Evolutionary conservation across 1,284 basidiomycete genomes (phyloP), one percentile per base, ranked within the genome.

Genomic region (Papiliotrema laurentii): DNA sequence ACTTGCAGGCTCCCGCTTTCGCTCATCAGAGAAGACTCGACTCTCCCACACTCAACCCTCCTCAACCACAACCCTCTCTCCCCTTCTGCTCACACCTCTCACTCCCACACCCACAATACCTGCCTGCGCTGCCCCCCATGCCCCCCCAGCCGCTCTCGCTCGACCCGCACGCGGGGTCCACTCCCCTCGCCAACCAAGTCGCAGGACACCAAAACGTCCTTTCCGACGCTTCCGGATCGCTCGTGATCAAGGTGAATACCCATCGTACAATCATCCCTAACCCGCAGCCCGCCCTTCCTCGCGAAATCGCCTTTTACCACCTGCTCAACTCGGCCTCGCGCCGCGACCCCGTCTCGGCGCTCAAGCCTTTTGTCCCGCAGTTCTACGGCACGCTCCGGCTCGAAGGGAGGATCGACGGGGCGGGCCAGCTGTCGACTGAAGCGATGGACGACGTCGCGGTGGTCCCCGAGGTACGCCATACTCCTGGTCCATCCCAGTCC

Each of bases 201-300:
- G 93, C 88, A 19, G 93, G 93, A 0, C 93, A 97, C 66, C 75
- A 81, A 11, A 85, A 85, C 33, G 83, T 97, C 25, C 78, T 84
- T 53, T 78, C 82, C 9, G 83, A 83, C 25, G 83, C 83, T 52
- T 87, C 87, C 58, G 86, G 84, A 9, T 82, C 81, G 2, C 78
- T 92, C 22, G 78, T 97, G 45, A 86, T 96, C 77, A 97, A 97
- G 57, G 72, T 72, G 38, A 19, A 63, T 61, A 6, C 38, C 11
- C 7, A 16, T 46, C 27, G 4, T 24, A 26, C 7, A 16, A 18
- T 30, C 24, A 33, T 21, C 25, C 13, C 40, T 47, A 27, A 38
- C 21, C n/a, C 11, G 4, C 45, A 75, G 75, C 83, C 85, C 6
- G 83, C 85, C 7, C 74, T 86, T 4, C 78, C 80, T 0, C 73